Conservation (phyloP, 768 basidiomycete genomes). For the Trametes cinnabarina region DNA sequence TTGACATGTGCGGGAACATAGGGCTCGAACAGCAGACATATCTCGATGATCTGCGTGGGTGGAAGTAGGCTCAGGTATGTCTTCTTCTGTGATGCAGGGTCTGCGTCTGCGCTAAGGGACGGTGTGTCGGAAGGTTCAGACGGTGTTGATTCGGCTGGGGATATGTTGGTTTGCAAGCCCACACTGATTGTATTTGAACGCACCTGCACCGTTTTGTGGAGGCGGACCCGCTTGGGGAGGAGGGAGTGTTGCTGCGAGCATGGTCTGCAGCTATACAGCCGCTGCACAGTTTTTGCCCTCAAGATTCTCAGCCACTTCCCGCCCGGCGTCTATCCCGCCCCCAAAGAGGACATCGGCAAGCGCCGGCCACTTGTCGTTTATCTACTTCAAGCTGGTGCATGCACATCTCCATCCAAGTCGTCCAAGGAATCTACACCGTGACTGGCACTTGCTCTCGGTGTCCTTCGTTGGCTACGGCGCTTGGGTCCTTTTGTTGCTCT, state of each 20-base stretch:
- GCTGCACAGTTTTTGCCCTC: constrained; percentile 31
- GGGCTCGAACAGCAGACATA: constrained; percentile 69
- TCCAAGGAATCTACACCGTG: too few relatives aligned
- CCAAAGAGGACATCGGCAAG: too few relatives aligned
- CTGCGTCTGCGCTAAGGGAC: constrained; percentile 29
- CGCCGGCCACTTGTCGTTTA: too few relatives aligned
- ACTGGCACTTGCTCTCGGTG: too few relatives aligned
- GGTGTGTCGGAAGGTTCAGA: neutral
- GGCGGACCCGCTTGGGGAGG: constrained; percentile 7
- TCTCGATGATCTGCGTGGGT: constrained; percentile 72
- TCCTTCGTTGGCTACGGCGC: too few relatives aligned
- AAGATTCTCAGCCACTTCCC: constrained; percentile 33
- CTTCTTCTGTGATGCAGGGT: constrained; percentile 55
- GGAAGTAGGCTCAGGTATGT: constrained; percentile 68
- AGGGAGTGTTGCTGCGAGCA: constrained; percentile 21
- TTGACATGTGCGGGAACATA: constrained; percentile 66
- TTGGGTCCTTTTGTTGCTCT: too few relatives aligned
- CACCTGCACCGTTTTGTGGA: constrained; percentile 19
- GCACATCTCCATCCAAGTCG: too few relatives aligned
- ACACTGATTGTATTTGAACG: neutral
- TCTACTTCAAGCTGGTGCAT: too few relatives aligned
- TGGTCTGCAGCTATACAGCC: constrained; percentile 31
- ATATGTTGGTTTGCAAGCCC: neutral
- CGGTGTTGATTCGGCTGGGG: neutral
- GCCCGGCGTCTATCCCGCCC: constrained; percentile 4